Percentiles rank a stretch among this genome's conserved stretches.
Evolutionary conservation across 257 asterid species (phyloP).

Genomic region (Nicotiana benthamiana): DNA sequence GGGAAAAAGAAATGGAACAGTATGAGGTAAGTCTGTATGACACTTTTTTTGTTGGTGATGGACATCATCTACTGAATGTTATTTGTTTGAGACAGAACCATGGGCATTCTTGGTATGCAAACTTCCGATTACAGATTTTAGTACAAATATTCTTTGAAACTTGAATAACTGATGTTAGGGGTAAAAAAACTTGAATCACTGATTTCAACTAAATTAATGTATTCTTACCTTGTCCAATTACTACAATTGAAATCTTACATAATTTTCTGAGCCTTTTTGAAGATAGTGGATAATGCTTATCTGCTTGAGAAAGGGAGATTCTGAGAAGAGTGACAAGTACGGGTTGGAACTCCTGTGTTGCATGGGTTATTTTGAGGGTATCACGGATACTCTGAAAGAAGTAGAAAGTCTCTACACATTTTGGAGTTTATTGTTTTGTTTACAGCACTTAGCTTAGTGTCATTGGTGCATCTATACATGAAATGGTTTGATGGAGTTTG

Average conservation of each 20-base stretch:
- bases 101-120: not conserved
- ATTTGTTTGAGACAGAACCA: not conserved
- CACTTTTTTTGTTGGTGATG: not conserved
- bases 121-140: not conserved
- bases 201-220: not conserved
- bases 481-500: not conserved
- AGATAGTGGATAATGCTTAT: not conserved
- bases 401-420: not conserved
- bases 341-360: not conserved
- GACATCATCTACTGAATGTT: not conserved
- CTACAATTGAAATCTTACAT: not conserved
- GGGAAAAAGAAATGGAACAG: conserved; percentile 79
- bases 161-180: not conserved
- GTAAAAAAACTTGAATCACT: not conserved
- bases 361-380: not conserved
- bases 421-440: not conserved
- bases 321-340: not conserved
- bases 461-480: not conserved
- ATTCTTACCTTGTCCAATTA: not conserved
- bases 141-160: not conserved
- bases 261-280: not conserved
- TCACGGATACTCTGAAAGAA: not conserved
- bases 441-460: not conserved
- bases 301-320: not conserved
- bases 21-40: conserved; percentile 62